A percentile compares a stretch with the other conserved stretches of the same genome.
phyloP scores from a whole-genome alignment of 2,329 filamentous ascomycete species.

The Sporothrix brasiliensis region DNA sequence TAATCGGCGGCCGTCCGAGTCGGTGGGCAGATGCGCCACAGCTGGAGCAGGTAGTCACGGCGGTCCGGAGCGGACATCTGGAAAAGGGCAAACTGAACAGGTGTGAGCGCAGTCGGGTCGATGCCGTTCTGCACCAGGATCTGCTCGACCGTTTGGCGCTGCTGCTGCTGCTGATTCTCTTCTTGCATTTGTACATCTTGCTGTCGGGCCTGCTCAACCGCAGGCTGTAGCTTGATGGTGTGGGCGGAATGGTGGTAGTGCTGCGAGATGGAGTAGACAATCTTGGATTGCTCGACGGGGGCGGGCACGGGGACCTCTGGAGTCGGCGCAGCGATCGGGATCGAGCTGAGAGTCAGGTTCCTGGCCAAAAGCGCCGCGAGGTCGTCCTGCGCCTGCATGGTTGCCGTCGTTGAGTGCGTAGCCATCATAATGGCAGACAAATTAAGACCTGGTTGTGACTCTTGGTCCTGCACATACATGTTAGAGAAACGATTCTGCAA shows the following conservation, averaged over 20 bases:
- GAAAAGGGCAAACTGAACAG: slow-evolving; percentile 78
- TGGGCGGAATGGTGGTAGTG: slow-evolving; percentile 85
- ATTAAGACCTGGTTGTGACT: background rate
- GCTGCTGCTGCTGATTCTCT: slow-evolving; percentile 45
- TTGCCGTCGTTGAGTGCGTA: slow-evolving; percentile 31
- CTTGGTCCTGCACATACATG: background rate
- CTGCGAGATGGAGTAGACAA: slow-evolving; percentile 74
- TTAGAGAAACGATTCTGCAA: background rate
- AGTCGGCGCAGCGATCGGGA: slow-evolving; percentile 46
- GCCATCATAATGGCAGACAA: slow-evolving; percentile 31
- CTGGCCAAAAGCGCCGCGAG: slow-evolving; percentile 77
- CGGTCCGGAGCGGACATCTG: slow-evolving; percentile 72
- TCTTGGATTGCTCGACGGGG: slow-evolving; percentile 45
- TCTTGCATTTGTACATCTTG: slow-evolving; percentile 43
- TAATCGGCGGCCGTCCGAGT: slow-evolving; percentile 52
- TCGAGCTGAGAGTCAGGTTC: slow-evolving; percentile 67
- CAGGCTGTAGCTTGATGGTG: slow-evolving; percentile 49
- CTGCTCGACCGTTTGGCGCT: slow-evolving; percentile 56
- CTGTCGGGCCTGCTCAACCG: slow-evolving; percentile 44
- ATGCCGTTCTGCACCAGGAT: slow-evolving; percentile 69
- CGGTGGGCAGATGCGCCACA: slow-evolving; percentile 82
- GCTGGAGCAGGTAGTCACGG: slow-evolving; percentile 73
- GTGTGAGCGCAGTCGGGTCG: slow-evolving; percentile 68
- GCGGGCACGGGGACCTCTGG: slow-evolving; percentile 25
- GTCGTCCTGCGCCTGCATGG: slow-evolving; percentile 74